phyloP scores from a whole-genome alignment of 2,329 filamentous ascomycete species.

The Diplodia seriata region DNA sequence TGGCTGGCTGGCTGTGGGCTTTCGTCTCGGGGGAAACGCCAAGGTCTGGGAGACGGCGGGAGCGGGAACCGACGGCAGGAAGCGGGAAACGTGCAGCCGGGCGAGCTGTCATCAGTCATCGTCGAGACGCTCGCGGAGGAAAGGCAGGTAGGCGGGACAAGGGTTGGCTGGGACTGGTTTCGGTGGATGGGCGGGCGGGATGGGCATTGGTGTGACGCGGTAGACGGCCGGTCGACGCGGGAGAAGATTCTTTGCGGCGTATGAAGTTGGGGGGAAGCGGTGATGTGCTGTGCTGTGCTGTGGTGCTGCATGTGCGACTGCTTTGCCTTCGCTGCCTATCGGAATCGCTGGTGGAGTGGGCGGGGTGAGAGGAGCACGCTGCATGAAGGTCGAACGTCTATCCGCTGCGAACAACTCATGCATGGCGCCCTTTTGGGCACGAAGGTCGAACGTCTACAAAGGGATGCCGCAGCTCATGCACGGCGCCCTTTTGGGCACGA shows the following conservation, averaged over 20 bases:
- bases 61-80: not conserved
- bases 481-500: not conserved
- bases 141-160: no score
- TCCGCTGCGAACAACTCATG: not conserved
- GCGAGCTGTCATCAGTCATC: no score
- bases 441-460: no score
- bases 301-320: not conserved
- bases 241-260: conserved; percentile 26
- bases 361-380: not conserved
- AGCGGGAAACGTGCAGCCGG: no score
- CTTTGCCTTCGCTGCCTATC: not conserved
- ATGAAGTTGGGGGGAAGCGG: conserved; percentile 4
- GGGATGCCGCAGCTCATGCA: no score
- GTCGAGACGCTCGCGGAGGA: no score
- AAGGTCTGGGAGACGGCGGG: no score
- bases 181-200: not conserved
- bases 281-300: not conserved
- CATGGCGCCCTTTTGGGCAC: not conserved
- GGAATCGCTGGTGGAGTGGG: not conserved
- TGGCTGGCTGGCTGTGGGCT: not conserved
- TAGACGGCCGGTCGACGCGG: not conserved
- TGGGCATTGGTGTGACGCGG: not conserved
- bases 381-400: conserved; percentile 26
- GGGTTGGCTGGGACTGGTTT: no score
- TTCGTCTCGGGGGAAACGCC: not conserved